phyloP scores from a whole-genome alignment of 768 basidiomycete species.

The Termitomyces sp. region DNA sequence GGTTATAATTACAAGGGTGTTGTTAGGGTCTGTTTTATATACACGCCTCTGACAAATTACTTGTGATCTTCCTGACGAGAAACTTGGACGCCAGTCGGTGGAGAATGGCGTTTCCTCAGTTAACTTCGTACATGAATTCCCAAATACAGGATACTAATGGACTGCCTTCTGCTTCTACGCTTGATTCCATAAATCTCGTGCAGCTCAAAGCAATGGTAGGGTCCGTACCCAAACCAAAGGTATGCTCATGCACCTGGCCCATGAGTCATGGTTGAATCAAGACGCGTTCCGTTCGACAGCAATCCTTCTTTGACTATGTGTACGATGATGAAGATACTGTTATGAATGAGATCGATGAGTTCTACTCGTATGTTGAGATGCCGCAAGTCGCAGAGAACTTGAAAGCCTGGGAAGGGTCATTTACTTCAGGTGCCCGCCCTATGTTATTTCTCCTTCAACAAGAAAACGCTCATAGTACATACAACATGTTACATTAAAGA shows the following conservation, averaged over 20 bases:
- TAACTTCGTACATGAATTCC: conserved; percentile 22
- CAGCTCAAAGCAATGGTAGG: conserved; percentile 73
- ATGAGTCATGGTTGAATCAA: conserved; percentile 1
- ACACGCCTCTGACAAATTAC: not conserved
- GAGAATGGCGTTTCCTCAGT: conserved; percentile 22
- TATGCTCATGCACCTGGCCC: conserved; percentile 20
- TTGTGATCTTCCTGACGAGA: not conserved
- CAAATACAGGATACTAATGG: conserved; percentile 22
- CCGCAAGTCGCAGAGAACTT: conserved; percentile 83
- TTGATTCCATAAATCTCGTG: conserved; percentile 76
- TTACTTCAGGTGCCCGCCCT: conserved; percentile 58
- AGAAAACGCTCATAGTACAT: conserved; percentile 5
- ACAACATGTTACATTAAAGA: conserved; percentile 29
- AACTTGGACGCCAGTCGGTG: not conserved
- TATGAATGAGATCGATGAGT: conserved; percentile 95
- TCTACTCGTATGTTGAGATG: conserved; percentile 97
- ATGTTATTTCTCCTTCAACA: not conserved
- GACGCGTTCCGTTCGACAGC: conserved; percentile 37
- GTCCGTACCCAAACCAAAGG: conserved; percentile 72
- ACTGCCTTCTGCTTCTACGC: conserved; percentile 26
- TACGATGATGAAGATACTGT: conserved; percentile 97
- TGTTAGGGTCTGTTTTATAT: not conserved
- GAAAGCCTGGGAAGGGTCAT: conserved; percentile 84
- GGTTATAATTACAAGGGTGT: not conserved
- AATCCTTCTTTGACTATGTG: conserved; percentile 85